Evolutionary conservation across 2,329 filamentous ascomycete species (phyloP), one percentile per base, ranked within the genome.

Genomic region (Venturia effusa): DNA sequence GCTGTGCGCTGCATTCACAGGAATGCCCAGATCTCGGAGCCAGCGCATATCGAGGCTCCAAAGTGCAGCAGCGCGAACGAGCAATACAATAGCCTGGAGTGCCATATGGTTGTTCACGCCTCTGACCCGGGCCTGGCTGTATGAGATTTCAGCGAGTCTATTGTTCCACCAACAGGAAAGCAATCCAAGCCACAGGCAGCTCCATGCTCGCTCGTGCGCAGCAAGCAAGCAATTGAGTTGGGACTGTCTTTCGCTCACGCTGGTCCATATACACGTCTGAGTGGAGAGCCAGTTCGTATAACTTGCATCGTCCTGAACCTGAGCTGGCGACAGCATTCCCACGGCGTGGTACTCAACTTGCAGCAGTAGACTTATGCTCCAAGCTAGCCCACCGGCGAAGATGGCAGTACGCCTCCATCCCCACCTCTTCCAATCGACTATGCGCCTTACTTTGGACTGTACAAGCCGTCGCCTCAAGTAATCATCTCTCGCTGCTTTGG

Each of bases 401-500:
- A 76, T 71, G 41, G 76, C 80, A 80, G 62, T 79, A 63, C 61
- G 66, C 65, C 67, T 80, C 34, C 68, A 70, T 61, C 71, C 71
- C 55, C 72, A 67, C 39, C 70, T 71, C 64, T 72, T 74, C 48
- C 83, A 84, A 57, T 90, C 86, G 77, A 95, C 85, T 79, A 90
- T 86, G 66, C 51, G 51, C 4, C 34, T 57, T 19, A 34, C 27
- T 34, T 57, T 57, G 10, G 51, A 34, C 4, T 57, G 51, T n/a
- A 32, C 27, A 17, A 57, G 51, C 13, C 8, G 34, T 17, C 88
- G 83, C 61, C 88, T 82, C 39, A 95, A 75, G 67, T 91, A 84
- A 68, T 95, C 90, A n/a, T 89, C 88, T 74, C 90, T 90, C 34
- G 92, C 92, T 39, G 86, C 88, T 72, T 96, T 96, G 10, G 84